Evolutionary conservation across 768 basidiomycete species (phyloP), one percentile per base, ranked within the genome.

Genomic region (Hypholoma sublateritium): DNA sequence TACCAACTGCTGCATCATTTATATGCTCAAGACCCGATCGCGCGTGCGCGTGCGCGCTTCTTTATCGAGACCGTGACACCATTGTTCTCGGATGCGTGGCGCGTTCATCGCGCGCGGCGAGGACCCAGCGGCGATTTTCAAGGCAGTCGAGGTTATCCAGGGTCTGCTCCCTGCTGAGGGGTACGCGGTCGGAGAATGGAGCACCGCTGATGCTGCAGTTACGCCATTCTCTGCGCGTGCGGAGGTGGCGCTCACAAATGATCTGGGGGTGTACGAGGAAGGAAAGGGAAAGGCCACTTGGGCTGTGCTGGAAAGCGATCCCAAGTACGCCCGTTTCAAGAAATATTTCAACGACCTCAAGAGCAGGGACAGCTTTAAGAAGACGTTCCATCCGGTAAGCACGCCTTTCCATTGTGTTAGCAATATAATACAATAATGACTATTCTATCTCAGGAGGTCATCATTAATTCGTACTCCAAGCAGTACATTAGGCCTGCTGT

Each of bases 141-240:
- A 60, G 11, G 81, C 71, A 0, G 63, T 85, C 41, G 79, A 84
- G 50, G 68, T 68, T 28, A 62, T 84, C 35, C 86, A 87, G 65
- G 61, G 59, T 3, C 71, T 82, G 22, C 73, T 89, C 35, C 80
- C 82, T 0, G 61, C 66, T 5, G 71, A 76, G 37, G 80, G 80
- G 0, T 84, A 73, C 45, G 83, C 72, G 1, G 61, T 76, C 25
- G 72, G 79, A 14, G 71, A 79, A 50, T 88, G 77, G 67, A 83
- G 78, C n/a, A 80, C 82, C 51, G 87, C 86, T 12, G 88, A 89
- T 61, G 79, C 82, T 5, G 80, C 84, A 0, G 65, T 87, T 22
- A 70, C 79, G 4, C 85, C 88, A 0, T 85, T 87, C 76, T 62
- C 87, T 12, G 84, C 77, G 16, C 75, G 88, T 11, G 58, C 79